These are phyloP conservation scores for Flaveria robusta DNA, from an alignment of 129 eudicot genomes.

Conservation along the genomic window DNA sequence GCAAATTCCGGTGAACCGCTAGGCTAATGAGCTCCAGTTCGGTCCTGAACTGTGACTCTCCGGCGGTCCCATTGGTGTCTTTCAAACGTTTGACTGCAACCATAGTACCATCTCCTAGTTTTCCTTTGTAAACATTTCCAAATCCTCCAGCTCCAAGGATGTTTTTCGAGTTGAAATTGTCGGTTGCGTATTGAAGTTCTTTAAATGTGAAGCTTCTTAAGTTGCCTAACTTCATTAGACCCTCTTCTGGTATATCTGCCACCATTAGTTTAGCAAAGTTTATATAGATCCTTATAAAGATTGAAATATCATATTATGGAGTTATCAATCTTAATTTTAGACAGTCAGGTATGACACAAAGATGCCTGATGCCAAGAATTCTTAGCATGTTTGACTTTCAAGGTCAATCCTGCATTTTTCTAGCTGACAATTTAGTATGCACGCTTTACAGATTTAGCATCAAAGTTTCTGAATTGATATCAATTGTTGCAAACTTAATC, in stretches of 20 bases:
- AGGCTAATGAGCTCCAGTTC: slow-evolving; percentile 74
- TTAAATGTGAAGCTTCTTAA: slow-evolving; percentile 65
- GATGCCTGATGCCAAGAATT: not conserved
- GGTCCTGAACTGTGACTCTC: slow-evolving; percentile 69
- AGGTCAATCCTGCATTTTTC: slow-evolving; percentile 6
- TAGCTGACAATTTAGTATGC: not conserved
- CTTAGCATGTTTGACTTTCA: slow-evolving; percentile 1
- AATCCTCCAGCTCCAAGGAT: slow-evolving; percentile 75
- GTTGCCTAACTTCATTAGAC: slow-evolving; percentile 17
- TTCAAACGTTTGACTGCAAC: slow-evolving; percentile 73
- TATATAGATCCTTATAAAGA: no score
- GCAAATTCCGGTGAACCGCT: slow-evolving; percentile 78
- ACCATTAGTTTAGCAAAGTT: not conserved
- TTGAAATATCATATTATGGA: no score
- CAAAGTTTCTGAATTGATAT: not conserved
- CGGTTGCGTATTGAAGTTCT: slow-evolving; percentile 73
- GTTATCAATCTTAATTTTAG: not conserved
- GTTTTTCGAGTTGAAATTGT: slow-evolving; percentile 56
- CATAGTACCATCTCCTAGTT: slow-evolving; percentile 61
- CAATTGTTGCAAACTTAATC: not conserved
- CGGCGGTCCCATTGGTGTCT: slow-evolving; percentile 62
- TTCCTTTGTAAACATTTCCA: slow-evolving; percentile 74
- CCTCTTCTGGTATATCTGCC: slow-evolving; percentile 17
- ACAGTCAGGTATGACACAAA: no score
- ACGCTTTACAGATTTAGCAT: not conserved